A percentile compares a stretch with the other conserved stretches of the same genome.
phyloP scores from a whole-genome alignment of 2,329 filamentous ascomycete genomes.

The Fusarium aywerte region DNA sequence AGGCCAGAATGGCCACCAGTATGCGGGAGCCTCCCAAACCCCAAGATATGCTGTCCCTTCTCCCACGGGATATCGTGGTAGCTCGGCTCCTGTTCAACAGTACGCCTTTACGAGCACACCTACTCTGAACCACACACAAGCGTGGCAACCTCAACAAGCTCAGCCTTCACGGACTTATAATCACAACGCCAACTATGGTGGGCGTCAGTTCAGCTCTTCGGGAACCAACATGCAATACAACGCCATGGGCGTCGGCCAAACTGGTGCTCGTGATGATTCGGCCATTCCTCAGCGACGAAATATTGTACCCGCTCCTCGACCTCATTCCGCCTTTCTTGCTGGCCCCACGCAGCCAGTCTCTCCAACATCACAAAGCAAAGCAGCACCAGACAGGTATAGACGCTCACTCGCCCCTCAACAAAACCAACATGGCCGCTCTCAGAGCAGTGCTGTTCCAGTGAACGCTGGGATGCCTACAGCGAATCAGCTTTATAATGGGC shows the following conservation, averaged over 20 bases:
- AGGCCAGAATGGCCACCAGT: conserved; percentile 62
- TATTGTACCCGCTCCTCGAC: conserved; percentile 54
- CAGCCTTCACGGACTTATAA: conserved; percentile 36
- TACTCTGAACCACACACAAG: conserved; percentile 65
- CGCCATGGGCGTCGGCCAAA: conserved; percentile 50
- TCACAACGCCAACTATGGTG: conserved; percentile 44
- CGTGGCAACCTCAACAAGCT: conserved; percentile 59
- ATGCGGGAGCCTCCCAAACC: conserved; percentile 54
- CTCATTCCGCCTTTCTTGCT: conserved; percentile 57
- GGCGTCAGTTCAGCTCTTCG: conserved; percentile 53
- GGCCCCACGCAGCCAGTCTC: conserved; percentile 61
- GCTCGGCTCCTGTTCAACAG: conserved; percentile 72
- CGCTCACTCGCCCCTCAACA: conserved; percentile 57
- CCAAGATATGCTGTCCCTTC: conserved; percentile 51
- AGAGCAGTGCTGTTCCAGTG: conserved; percentile 50
- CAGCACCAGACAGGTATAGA: conserved; percentile 81
- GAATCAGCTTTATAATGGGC: conserved; percentile 48
- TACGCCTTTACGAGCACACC: conserved; percentile 82
- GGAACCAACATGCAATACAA: conserved; percentile 56
- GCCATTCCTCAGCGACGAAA: conserved; percentile 57
- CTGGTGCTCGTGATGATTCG: conserved; percentile 65
- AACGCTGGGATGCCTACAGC: conserved; percentile 43
- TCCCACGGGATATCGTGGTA: conserved; percentile 64
- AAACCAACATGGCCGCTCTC: conserved; percentile 53
- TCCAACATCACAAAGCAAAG: conserved; percentile 56